Conservation (phyloP, 805 yeast species). For the Torulaspora franciscae region DNA sequence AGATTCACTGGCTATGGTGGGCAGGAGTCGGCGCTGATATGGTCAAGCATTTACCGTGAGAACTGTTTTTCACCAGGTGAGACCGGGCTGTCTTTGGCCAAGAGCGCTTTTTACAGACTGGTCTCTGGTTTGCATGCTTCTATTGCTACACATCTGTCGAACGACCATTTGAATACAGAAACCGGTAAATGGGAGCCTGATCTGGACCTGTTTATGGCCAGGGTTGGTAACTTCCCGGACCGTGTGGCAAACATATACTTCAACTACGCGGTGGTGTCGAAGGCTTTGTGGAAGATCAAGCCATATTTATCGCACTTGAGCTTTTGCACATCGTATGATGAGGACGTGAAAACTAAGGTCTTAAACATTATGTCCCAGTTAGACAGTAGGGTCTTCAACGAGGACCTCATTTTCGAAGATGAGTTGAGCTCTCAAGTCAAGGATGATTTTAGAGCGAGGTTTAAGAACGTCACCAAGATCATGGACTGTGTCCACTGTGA, state of each 20-base stretch:
- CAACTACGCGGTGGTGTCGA: slow-evolving; percentile 82
- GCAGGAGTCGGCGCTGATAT: slow-evolving; percentile 81
- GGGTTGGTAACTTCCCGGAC: slow-evolving; percentile 88
- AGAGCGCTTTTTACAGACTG: slow-evolving; percentile 79
- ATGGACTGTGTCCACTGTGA: slow-evolving; percentile 99
- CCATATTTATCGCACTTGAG: slow-evolving; percentile 48
- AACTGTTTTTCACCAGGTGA: slow-evolving; percentile 65
- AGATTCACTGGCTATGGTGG: slow-evolving; percentile 96
- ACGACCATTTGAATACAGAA: slow-evolving; percentile 66
- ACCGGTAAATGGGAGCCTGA: slow-evolving; percentile 84
- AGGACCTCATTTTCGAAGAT: slow-evolving; percentile 46
- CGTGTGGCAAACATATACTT: slow-evolving; percentile 85
- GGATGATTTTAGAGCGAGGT: slow-evolving; percentile 79
- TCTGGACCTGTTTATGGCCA: slow-evolving; percentile 70
- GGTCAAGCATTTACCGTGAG: slow-evolving; percentile 89
- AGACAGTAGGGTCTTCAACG: slow-evolving; percentile 44
- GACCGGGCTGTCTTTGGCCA: slow-evolving; percentile 69
- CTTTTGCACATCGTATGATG: slow-evolving; percentile 45
- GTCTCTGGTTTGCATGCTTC: slow-evolving; percentile 94
- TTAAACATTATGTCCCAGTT: slow-evolving; percentile 38
- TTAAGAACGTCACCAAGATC: slow-evolving; percentile 81
- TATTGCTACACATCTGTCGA: slow-evolving; percentile 85
- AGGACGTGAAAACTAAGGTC: slow-evolving; percentile 43
- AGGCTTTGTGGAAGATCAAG: slow-evolving; percentile 68
- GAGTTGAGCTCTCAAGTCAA: slow-evolving; percentile 51